A percentile compares a stretch with the other conserved stretches of the same genome.
Conservation (phyloP, 1,284 basidiomycete genomes). For the Leccinum griseonigrum region DNA sequence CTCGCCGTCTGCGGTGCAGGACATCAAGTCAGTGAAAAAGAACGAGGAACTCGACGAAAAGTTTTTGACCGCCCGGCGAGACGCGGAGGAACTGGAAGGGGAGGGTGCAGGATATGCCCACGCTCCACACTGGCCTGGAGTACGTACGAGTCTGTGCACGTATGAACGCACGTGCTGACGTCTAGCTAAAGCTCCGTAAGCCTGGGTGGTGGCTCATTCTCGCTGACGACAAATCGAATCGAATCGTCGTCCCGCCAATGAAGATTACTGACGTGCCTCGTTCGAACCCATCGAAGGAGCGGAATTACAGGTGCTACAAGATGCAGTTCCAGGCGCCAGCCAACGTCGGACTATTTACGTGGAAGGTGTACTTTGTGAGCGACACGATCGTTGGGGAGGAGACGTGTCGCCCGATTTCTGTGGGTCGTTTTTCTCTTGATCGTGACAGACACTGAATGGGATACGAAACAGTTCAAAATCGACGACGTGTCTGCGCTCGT, state of each 20-base stretch:
- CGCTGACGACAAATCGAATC: constrained; percentile 87
- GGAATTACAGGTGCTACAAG: constrained; percentile 81
- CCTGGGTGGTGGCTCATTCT: constrained; percentile 92
- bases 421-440: constrained; percentile 33
- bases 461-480: constrained; percentile 66
- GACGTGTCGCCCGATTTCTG: constrained; percentile 67
- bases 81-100: constrained; percentile 56
- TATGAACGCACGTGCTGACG: not conserved
- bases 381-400: constrained; percentile 91
- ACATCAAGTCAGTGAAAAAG: constrained; percentile 52
- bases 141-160: constrained; percentile 38
- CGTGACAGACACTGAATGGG: not conserved
- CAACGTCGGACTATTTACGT: constrained; percentile 82
- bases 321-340: constrained; percentile 95
- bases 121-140: constrained; percentile 88
- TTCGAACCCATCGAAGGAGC: constrained; percentile 52
- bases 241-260: constrained; percentile 88
- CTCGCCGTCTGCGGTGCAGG: constrained; percentile 20
- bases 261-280: constrained; percentile 82
- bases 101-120: constrained; percentile 69
- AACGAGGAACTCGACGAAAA: constrained; percentile 61
- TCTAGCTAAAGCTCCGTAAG: constrained; percentile 60
- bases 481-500: constrained; percentile 65
- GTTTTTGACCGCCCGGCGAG: constrained; percentile 63
- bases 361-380: constrained; percentile 83